Conservation (phyloP, 2,329 filamentous ascomycete species). For the Arthrinium puccinioides region DNA sequence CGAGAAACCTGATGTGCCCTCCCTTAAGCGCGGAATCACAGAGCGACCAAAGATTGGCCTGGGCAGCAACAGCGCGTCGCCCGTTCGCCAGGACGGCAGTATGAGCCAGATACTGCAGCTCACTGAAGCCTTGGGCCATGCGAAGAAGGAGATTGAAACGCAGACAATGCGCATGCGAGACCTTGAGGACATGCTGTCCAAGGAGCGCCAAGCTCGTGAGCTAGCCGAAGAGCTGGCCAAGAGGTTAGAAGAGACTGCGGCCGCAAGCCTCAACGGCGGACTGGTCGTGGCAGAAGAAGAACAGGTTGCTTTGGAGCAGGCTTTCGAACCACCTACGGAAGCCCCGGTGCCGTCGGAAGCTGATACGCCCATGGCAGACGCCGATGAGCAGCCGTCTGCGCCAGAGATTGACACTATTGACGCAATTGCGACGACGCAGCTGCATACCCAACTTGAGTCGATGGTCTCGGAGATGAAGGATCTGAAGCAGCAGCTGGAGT, state of each 20-base stretch:
- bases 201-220: constrained; percentile 76
- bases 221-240: constrained; percentile 77
- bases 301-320: constrained; percentile 34
- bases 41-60: constrained; percentile 60
- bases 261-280: constrained; percentile 31
- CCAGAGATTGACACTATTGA: constrained; percentile 26
- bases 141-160: constrained; percentile 81
- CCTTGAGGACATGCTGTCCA: constrained; percentile 68
- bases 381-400: constrained; percentile 11
- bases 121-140: constrained; percentile 74
- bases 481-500: constrained; percentile 72
- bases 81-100: constrained; percentile 48
- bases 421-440: constrained; percentile 28
- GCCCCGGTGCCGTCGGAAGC: constrained; percentile 12
- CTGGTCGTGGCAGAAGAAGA: constrained; percentile 25
- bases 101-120: constrained; percentile 73
- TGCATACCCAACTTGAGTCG: constrained; percentile 66
- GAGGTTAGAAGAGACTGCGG: constrained; percentile 52
- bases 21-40: constrained; percentile 68
- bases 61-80: constrained; percentile 40
- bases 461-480: constrained; percentile 76
- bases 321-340: constrained; percentile 37
- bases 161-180: constrained; percentile 74
- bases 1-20: constrained; percentile 78
- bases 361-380: constrained; percentile 9